Evolutionary conservation across 2,329 filamentous ascomycete genomes (phyloP), one percentile per base, ranked within the genome.

Genomic region (Phialemoniopsis sp.): DNA sequence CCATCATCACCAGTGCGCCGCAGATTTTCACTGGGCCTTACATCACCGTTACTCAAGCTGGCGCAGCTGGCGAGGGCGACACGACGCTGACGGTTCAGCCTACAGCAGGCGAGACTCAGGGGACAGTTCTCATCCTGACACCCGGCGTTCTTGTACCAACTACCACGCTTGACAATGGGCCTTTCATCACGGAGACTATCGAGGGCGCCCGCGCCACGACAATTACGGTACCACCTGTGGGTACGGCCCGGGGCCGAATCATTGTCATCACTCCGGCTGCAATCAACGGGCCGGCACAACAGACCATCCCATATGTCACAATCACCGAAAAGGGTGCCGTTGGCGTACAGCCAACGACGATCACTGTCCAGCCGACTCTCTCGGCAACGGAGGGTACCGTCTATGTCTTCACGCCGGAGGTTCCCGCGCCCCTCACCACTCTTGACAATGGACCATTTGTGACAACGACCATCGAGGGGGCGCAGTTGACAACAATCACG

Each of bases 91-190:
- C 43, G 2, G 3, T 45, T 2, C 40, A 32, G 14, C 43, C 43
- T 3, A 38, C 34, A 43, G 63, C 63, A 19, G 84, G 79, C 29
- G 85, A 84, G 32, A 73, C 79, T 53, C 66, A 38, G 4, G 46
- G 38, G 12, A 50, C 47, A 1, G 42, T 48, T 4, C n/a, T 49
- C 17, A 31, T 49, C 9, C 36, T 45, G 30, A 44, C 31, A 9
- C 46, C 46, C 12, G 17, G 13, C 8, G 13, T 17, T 4, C 10
- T 28, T 6, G 21, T 10, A 10, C 21, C 21, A 6, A 4, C 13
- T 18, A 8, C 16, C 21, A 4, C 14, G 31, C 4, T 50, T 47
- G 31, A 45, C 47, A 26, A 26, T 10, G 46, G 46, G 4, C 44
- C 46, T 1, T 50, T 42, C 35, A 47, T 44, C 1, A 50, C 50